Percentiles rank a stretch among this genome's conserved stretches.
phyloP scores from a whole-genome alignment of 164 flowering plant species.

The Chloranthus sessilifolius region DNA sequence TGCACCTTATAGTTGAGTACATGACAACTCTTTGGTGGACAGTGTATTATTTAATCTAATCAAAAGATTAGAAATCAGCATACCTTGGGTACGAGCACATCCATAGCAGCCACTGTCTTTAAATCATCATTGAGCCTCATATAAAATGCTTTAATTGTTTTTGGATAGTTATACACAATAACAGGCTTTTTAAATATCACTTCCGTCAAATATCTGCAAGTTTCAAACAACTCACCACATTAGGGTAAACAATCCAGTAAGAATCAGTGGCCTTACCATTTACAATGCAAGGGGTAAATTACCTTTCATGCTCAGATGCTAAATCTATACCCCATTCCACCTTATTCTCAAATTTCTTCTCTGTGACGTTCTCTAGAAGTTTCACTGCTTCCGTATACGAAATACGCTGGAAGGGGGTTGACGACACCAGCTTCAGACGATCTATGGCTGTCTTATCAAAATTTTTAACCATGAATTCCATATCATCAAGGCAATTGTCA shows the following conservation, averaged over 20 bases:
- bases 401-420: conserved; percentile 66
- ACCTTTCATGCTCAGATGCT: conserved; percentile 98
- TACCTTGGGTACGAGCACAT: conserved; percentile 96
- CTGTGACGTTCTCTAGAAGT: conserved; percentile 56
- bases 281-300: background rate
- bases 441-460: conserved; percentile 66
- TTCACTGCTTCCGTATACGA: conserved; percentile 77
- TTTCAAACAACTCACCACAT: conserved; percentile 7
- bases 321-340: conserved; percentile 91
- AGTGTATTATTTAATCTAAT: background rate
- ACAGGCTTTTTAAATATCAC: conserved; percentile 76
- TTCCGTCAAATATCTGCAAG: conserved; percentile 86
- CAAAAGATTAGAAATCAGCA: background rate
- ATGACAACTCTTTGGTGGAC: background rate
- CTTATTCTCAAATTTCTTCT: conserved; percentile 55
- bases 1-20: background rate
- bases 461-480: conserved; percentile 81
- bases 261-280: background rate
- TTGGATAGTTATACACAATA: conserved; percentile 91
- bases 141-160: conserved; percentile 89
- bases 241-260: background rate
- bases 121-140: conserved; percentile 90
- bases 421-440: conserved; percentile 70
- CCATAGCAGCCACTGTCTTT: conserved; percentile 98
- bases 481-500: conserved; percentile 82